Evolutionary conservation across 768 basidiomycete genomes (phyloP).

Genomic region (Pholiota molesta): DNA sequence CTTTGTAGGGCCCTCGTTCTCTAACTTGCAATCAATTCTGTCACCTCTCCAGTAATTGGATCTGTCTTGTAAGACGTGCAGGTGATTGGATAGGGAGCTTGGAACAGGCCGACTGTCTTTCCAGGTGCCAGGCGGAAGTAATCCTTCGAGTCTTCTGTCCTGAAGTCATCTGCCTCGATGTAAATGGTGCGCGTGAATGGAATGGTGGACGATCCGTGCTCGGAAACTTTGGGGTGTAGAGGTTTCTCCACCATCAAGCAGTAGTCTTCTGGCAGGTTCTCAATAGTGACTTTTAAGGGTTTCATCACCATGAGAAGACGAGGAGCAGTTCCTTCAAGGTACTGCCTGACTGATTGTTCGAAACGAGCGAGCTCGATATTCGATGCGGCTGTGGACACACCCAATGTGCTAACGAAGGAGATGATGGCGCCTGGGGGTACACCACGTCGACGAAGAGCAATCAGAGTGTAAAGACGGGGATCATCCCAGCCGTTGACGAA

Average conservation of each 20-base stretch:
- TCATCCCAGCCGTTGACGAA: constrained; percentile 96
- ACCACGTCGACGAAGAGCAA: constrained; percentile 92
- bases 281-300: constrained; percentile 89
- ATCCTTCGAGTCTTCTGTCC: constrained; percentile 87
- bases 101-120: constrained; percentile 96
- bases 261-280: constrained; percentile 89
- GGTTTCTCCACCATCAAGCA: constrained; percentile 84
- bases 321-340: constrained; percentile 86
- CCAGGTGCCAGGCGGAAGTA: constrained; percentile 98
- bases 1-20: constrained; percentile 63
- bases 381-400: constrained; percentile 83
- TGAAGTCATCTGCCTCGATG: constrained; percentile 94
- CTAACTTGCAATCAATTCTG: constrained; percentile 81
- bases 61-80: constrained; percentile 89
- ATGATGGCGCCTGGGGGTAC: constrained; percentile 96
- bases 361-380: constrained; percentile 90
- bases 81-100: constrained; percentile 89
- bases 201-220: constrained; percentile 77
- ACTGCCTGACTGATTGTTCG: constrained; percentile 86
- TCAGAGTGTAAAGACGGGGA: constrained; percentile 94
- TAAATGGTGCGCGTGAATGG: constrained; percentile 90
- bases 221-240: constrained; percentile 91
- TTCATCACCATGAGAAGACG: constrained; percentile 89
- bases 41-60: constrained; percentile 68
- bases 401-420: constrained; percentile 91